Percentiles rank a stretch among this genome's conserved stretches.
Conservation (phyloP, 805 yeast species). For the Wickerhamiella shivajii region DNA sequence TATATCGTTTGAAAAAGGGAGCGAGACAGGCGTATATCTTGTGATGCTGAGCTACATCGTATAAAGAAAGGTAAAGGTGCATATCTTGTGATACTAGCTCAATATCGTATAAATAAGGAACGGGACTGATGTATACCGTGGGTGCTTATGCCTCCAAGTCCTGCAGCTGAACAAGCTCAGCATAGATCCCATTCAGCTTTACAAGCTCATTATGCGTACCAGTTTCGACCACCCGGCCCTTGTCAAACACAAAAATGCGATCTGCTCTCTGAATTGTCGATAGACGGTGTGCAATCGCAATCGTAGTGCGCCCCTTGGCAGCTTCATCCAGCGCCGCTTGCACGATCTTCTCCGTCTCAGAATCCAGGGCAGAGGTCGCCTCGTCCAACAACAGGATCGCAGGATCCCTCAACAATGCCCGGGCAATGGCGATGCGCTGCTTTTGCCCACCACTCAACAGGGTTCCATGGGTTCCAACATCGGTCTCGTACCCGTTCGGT, state of each 20-base stretch:
- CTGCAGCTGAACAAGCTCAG: conserved; percentile 28
- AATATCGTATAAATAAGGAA: too few species aligned
- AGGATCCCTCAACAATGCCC: conserved; percentile 57
- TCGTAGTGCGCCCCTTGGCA: conserved; percentile 57
- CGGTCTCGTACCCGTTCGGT: conserved; percentile 48
- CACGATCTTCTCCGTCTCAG: conserved; percentile 61
- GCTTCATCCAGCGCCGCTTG: conserved; percentile 57
- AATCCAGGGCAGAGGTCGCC: conserved; percentile 51
- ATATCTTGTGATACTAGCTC: not conserved
- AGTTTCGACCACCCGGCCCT: conserved; percentile 47
- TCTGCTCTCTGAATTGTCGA: conserved; percentile 53
- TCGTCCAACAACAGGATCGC: conserved; percentile 51
- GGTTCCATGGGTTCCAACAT: conserved; percentile 42
- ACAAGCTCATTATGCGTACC: conserved; percentile 40
- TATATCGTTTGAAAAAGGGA: too few species aligned
- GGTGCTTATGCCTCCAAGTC: conserved; percentile 23
- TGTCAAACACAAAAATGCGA: conserved; percentile 42
- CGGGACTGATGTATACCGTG: not conserved
- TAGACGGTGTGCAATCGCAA: conserved; percentile 77
- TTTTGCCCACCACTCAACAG: conserved; percentile 63
- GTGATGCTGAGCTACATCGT: too few species aligned
- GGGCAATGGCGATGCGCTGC: conserved; percentile 62
- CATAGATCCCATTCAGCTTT: conserved; percentile 26
- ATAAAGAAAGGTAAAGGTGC: not conserved
- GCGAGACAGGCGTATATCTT: too few species aligned